Conservation (phyloP, 1,284 basidiomycete species). For the Irpex sp. region DNA sequence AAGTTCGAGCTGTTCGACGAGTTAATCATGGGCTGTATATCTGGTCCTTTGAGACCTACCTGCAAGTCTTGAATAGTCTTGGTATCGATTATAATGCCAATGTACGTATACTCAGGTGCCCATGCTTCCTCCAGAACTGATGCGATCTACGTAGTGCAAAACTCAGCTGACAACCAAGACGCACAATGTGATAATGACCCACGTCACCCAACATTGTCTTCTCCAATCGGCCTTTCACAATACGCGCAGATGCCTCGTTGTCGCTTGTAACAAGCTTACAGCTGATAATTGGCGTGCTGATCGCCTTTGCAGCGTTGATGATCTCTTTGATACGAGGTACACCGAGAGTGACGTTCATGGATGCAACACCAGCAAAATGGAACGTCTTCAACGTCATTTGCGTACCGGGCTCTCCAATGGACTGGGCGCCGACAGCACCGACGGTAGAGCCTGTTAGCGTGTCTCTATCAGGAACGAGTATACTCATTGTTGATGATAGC, state of each 20-base stretch:
- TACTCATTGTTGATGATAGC: not conserved
- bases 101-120: conserved; percentile 89
- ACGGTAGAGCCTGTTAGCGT: conserved; percentile 79
- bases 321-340: conserved; percentile 99
- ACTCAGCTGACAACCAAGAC: not conserved
- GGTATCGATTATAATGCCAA: conserved; percentile 91
- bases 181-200: conserved; percentile 23
- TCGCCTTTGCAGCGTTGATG: conserved; percentile 96
- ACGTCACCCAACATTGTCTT: conserved; percentile 95
- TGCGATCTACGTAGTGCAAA: conserved; percentile 58
- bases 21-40: not conserved
- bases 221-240: conserved; percentile 96
- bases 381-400: conserved; percentile 99
- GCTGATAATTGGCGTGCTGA: conserved; percentile 98
- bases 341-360: conserved; percentile 99
- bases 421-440: conserved; percentile 97
- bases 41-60: conserved; percentile 33
- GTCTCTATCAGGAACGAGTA: not conserved
- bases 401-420: conserved; percentile 98
- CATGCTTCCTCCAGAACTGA: conserved; percentile 95
- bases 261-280: conserved; percentile 86
- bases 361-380: conserved; percentile 99
- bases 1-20: conserved; percentile 71
- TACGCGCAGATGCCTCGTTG: conserved; percentile 89
- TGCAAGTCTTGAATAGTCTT: conserved; percentile 90